phyloP scores from a whole-genome alignment of 163 green algal genomes.

The Trebouxia gelatinosa region DNA sequence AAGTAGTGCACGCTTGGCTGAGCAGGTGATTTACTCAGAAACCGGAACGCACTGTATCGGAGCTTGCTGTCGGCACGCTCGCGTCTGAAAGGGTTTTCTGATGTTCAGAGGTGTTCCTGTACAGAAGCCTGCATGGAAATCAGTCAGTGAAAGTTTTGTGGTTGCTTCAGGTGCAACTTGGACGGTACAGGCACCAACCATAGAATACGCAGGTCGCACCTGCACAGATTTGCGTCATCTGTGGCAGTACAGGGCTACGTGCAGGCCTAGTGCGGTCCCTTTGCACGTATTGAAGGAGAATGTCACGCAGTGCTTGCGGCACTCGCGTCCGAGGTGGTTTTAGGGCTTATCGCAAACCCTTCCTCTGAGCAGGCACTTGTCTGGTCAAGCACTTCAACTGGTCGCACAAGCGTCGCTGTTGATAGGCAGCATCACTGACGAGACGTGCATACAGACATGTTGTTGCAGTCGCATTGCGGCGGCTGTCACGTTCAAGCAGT shows the following conservation, averaged over 20 bases:
- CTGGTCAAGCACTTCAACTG: background rate
- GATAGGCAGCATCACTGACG: too few relatives aligned
- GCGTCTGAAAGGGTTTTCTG: background rate
- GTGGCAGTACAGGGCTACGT: background rate
- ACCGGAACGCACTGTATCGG: background rate
- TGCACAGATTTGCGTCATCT: background rate
- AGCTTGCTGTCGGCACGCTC: background rate
- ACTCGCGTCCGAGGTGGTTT: background rate
- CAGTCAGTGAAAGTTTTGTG: background rate
- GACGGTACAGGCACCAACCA: background rate
- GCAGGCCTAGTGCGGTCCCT: background rate
- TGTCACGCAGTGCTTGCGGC: background rate
- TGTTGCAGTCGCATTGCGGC: background rate
- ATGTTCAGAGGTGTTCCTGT: background rate
- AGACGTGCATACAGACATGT: background rate
- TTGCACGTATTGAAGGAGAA: background rate
- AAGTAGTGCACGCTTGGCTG: background rate
- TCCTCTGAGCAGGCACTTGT: background rate
- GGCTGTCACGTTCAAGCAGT: background rate
- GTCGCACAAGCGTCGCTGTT: background rate
- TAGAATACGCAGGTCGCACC: background rate
- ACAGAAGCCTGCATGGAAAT: background rate
- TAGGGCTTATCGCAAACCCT: background rate
- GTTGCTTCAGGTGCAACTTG: too few relatives aligned
- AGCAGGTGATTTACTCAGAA: constrained; percentile 1